Base-by-base conservation (phyloP, 257 asterid species). In the Solanum lignicaule region DNA sequence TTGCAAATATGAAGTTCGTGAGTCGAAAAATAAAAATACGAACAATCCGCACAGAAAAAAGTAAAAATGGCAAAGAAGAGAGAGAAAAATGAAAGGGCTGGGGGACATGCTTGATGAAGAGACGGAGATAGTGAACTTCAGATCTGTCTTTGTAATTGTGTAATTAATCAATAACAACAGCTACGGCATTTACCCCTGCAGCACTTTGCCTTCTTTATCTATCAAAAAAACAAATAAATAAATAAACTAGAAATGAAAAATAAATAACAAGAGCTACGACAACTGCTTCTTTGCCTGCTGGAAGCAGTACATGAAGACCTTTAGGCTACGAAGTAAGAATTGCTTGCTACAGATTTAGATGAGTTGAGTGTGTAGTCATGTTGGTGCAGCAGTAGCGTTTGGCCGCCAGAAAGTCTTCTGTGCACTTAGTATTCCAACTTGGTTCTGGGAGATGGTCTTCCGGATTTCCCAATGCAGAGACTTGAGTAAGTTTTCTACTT, bases 401-500 rank as follows among this genome's bases (percentile, higher is more conserved):
- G 99, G 99, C 84, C 99, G 86, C 99, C 99, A 95, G 15, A 88
- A 83, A 3, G 95, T 87, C 87, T 96, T 96, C 91, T 93, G 93
- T 87, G 99, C 98, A 27, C 95, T 89, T 74, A 96, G 92, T 85
- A 94, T 89, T 48, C 95, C 96, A 55, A 92, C 94, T 90, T 93
- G 90, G 76, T 91, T 91, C 84, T 93, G 93, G 15, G 93, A 91
- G 87, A 88, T 91, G 88, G 94, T 93, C 81, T 90, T 66, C 83
- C 89, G 91, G 83, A 96, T 92, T 90, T 93, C 95, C 99, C 99
- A 96, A 35, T 93, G 97, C 89, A 96, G 89, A 83, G 99, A 95
- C 91, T 93, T 95, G 75, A 96, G 90, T 87, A 94, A 88, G 73
- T 88, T 92, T 83, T 92, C 95, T 20, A 94, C 93, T 89, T 94